These are phyloP conservation scores for Globisporangium nagaii DNA, from an alignment of 352 stramenopile genomes.

Conservation along the genomic window DNA sequence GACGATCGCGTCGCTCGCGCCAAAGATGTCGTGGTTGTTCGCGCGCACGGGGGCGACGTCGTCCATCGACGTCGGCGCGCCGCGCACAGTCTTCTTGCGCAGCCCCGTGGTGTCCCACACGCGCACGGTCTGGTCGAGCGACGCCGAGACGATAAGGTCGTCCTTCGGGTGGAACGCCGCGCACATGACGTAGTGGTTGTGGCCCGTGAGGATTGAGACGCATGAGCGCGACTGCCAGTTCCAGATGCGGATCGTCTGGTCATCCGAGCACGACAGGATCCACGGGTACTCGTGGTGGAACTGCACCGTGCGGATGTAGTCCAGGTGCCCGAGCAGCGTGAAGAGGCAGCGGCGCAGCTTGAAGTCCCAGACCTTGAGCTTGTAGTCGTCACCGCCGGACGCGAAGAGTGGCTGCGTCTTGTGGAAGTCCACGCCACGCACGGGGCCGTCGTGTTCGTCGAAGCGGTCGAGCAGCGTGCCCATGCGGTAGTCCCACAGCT, in stretches of 20 bases:
- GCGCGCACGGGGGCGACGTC: constrained; percentile 56
- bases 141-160: constrained; percentile 98
- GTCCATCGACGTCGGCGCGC: constrained; percentile 76
- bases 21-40: constrained; percentile 95
- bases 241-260: constrained; percentile 99
- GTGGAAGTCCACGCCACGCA: constrained; percentile 99
- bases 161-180: constrained; percentile 99
- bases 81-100: constrained; percentile 97
- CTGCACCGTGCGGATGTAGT: constrained; percentile 99
- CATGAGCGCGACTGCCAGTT: constrained; percentile 99
- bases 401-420: constrained; percentile 97
- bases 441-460: constrained; percentile 99
- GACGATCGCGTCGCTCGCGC: constrained; percentile 98
- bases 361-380: constrained; percentile 99
- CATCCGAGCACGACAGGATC: constrained; percentile 97
- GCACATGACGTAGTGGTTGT: constrained; percentile 99
- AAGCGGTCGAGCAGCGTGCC: constrained; percentile 99
- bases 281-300: constrained; percentile 99
- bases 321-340: constrained; percentile 97
- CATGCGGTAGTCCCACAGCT: constrained; percentile 99
- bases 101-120: constrained; percentile 99
- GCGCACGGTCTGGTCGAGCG: constrained; percentile 97
- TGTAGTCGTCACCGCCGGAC: constrained; percentile 99
- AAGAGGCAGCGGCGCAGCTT: constrained; percentile 98
- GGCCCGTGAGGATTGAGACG: constrained; percentile 98